These are phyloP conservation scores for Mimosa bimucronata DNA, from an alignment of 306 rosid species.

Conservation along the genomic window DNA sequence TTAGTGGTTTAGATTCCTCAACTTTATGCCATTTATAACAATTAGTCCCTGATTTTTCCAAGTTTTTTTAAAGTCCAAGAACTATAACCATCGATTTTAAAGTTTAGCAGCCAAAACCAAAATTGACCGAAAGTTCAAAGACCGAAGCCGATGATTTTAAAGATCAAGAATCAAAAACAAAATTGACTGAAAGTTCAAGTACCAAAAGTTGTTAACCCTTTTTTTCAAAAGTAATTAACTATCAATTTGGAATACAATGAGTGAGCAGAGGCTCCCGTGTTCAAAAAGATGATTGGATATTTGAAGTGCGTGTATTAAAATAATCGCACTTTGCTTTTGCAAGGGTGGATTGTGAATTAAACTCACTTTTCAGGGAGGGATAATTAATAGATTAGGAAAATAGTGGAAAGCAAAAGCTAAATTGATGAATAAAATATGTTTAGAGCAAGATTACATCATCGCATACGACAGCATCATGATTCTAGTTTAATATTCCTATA, in stretches of 20 bases:
- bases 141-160: too few relatives aligned
- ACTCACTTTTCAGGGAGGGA: neutral
- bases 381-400: neutral
- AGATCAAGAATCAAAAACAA: too few relatives aligned
- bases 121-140: too few relatives aligned
- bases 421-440: neutral
- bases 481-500: neutral
- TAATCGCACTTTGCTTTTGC: slow-evolving; percentile 28
- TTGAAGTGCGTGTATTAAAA: slow-evolving; percentile 32
- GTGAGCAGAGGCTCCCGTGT: slow-evolving; percentile 9
- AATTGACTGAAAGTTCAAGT: too few relatives aligned
- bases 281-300: slow-evolving; percentile 24
- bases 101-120: too few relatives aligned
- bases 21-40: too few relatives aligned
- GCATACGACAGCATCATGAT: slow-evolving; percentile 34
- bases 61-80: too few relatives aligned
- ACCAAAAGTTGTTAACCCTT: too few relatives aligned
- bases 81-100: too few relatives aligned
- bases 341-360: slow-evolving; percentile 12
- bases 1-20: too few relatives aligned
- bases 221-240: neutral
- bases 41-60: too few relatives aligned
- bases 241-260: neutral
- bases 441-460: slow-evolving; percentile 42
- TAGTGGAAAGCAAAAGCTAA: slow-evolving; percentile 4